A percentile compares a stretch with the other conserved stretches of the same genome.
Evolutionary conservation across 768 basidiomycete genomes (phyloP).

Genomic region (Suillus subaureus): DNA sequence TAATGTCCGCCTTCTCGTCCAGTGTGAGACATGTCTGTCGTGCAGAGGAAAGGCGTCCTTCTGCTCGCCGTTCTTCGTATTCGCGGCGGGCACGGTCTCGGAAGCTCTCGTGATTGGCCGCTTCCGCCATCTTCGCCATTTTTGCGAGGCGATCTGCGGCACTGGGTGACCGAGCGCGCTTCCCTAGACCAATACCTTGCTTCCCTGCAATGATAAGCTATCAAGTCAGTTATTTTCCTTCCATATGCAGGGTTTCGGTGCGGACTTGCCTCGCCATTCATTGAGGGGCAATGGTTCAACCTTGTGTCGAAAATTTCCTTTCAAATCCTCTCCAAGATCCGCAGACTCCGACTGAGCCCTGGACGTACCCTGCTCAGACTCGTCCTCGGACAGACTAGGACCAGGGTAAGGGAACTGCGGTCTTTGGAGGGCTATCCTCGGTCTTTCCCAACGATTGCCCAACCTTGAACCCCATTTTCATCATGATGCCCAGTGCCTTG

Average conservation of each 20-base stretch:
- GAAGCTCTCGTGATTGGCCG: slow-evolving; percentile 55
- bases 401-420: slow-evolving; percentile 9
- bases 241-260: not conserved
- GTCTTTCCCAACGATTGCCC: slow-evolving; percentile 73
- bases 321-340: slow-evolving; percentile 6
- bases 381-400: slow-evolving; percentile 3
- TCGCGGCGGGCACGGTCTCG: slow-evolving; percentile 72
- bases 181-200: slow-evolving; percentile 72
- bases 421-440: slow-evolving; percentile 18
- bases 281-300: slow-evolving; percentile 72
- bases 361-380: not conserved
- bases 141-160: slow-evolving; percentile 68
- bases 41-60: slow-evolving; percentile 67
- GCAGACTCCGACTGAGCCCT: slow-evolving; percentile 8
- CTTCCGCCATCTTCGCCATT: slow-evolving; percentile 66
- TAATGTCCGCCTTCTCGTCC: slow-evolving; percentile 72
- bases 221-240: not conserved
- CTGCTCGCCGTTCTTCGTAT: slow-evolving; percentile 76
- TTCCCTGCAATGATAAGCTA: slow-evolving; percentile 53
- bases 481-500: slow-evolving; percentile 88
- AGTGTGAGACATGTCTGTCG: slow-evolving; percentile 74
- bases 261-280: slow-evolving; percentile 77
- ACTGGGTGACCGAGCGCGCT: slow-evolving; percentile 68
- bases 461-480: slow-evolving; percentile 92
- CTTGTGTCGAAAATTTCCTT: slow-evolving; percentile 41